These are phyloP conservation scores for Ogataea siamensis DNA, from an alignment of 805 yeast species.

Conservation along the genomic window DNA sequence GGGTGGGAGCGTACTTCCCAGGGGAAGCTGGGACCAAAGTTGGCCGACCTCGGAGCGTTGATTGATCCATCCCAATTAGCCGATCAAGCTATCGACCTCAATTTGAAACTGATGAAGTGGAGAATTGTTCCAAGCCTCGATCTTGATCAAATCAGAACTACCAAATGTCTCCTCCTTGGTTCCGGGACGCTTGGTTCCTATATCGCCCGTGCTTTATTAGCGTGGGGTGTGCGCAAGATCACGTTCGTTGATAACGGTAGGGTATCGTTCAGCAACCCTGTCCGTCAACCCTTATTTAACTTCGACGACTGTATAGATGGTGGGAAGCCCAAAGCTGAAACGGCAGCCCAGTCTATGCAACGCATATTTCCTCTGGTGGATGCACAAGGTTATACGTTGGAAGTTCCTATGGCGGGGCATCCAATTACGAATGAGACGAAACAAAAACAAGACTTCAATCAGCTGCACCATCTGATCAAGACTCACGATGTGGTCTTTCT, in stretches of 20 bases:
- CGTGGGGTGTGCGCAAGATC: conserved; percentile 90
- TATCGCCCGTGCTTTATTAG: conserved; percentile 79
- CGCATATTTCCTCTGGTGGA: conserved; percentile 77
- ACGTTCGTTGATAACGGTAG: conserved; percentile 88
- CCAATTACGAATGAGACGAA: conserved; percentile 57
- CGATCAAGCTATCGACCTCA: conserved; percentile 88
- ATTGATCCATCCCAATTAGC: conserved; percentile 81
- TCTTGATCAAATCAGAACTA: conserved; percentile 57
- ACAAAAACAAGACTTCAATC: conserved; percentile 51
- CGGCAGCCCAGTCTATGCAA: conserved; percentile 72
- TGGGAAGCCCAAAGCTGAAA: conserved; percentile 71
- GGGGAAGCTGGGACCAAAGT: conserved; percentile 75
- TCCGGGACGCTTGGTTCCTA: conserved; percentile 96
- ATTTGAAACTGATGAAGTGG: conserved; percentile 95
- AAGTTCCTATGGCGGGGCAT: conserved; percentile 97
- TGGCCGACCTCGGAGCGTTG: conserved; percentile 77
- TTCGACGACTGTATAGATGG: conserved; percentile 79
- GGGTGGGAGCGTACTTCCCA: conserved; percentile 90
- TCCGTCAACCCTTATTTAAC: conserved; percentile 82
- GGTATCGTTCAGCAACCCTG: conserved; percentile 93
- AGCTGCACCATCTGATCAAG: conserved; percentile 51
- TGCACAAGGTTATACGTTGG: conserved; percentile 60
- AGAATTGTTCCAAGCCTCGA: conserved; percentile 81
- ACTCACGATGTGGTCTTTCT: conserved; percentile 76
- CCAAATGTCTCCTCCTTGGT: conserved; percentile 78